These are phyloP conservation scores for Geoglossum cookeanum DNA, from an alignment of 2,329 filamentous ascomycete species.

Conservation along the genomic window DNA sequence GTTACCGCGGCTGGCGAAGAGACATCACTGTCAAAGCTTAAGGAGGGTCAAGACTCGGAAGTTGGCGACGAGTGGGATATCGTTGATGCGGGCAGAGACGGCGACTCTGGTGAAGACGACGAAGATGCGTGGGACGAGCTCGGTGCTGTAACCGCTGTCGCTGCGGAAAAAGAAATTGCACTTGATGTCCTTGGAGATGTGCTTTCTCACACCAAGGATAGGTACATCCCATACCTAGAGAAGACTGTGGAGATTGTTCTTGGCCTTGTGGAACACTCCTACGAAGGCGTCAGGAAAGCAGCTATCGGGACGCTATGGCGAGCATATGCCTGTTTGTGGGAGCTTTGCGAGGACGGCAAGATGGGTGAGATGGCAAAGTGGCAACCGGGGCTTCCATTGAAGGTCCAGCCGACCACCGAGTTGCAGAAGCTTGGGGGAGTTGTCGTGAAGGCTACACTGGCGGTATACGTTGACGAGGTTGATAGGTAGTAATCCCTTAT, in stretches of 20 bases:
- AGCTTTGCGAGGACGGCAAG: slow-evolving; percentile 62
- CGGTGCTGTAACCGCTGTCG: slow-evolving; percentile 68
- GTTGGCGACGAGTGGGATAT: slow-evolving; percentile 5
- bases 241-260: slow-evolving; percentile 68
- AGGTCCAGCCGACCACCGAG: slow-evolving; percentile 58
- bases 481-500: slow-evolving; percentile 56
- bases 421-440: slow-evolving; percentile 72
- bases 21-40: neutral
- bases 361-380: slow-evolving; percentile 57
- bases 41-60: neutral
- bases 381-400: slow-evolving; percentile 70
- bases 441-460: slow-evolving; percentile 66
- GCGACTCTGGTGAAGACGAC: slow-evolving; percentile 46
- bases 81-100: slow-evolving; percentile 38
- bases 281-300: slow-evolving; percentile 85
- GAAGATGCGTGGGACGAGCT: slow-evolving; percentile 75
- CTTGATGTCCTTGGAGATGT: slow-evolving; percentile 89
- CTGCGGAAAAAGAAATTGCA: slow-evolving; percentile 93
- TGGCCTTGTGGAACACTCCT: slow-evolving; percentile 68
- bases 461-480: slow-evolving; percentile 72
- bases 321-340: slow-evolving; percentile 78
- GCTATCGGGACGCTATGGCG: slow-evolving; percentile 85
- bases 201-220: slow-evolving; percentile 64
- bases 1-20: slow-evolving; percentile 23
- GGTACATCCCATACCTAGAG: slow-evolving; percentile 71